Conservation (phyloP, 2,329 filamentous ascomycete genomes). For the Pleurostoma richardsiae region DNA sequence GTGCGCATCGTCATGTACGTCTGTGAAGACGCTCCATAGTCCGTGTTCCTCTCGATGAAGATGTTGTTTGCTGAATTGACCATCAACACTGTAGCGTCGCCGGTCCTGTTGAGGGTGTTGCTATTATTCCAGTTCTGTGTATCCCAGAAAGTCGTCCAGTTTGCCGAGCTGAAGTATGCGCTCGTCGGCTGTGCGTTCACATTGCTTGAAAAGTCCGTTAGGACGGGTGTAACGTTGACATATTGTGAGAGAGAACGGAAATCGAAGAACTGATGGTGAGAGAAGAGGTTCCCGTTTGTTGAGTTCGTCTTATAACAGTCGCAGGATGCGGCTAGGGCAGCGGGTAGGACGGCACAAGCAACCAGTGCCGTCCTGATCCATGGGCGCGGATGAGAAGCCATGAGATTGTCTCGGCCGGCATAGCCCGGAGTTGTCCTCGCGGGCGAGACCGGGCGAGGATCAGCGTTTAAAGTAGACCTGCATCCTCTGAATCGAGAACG, state of each 20-base stretch:
- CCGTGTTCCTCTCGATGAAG: constrained; percentile 29
- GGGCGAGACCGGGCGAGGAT: neutral
- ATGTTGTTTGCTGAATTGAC: constrained; percentile 34
- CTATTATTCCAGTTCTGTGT: constrained; percentile 31
- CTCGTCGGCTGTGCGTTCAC: constrained; percentile 19
- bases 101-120: constrained; percentile 12
- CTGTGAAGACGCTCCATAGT: constrained; percentile 18
- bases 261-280: constrained; percentile 30
- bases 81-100: constrained; percentile 27
- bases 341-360: neutral
- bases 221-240: constrained; percentile 19
- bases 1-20: constrained; percentile 28
- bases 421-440: neutral
- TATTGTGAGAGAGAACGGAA: constrained; percentile 25
- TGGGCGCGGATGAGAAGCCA: neutral
- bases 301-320: constrained; percentile 30
- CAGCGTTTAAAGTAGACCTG: neutral
- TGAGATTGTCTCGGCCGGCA: neutral
- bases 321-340: constrained; percentile 16
- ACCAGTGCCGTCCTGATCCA: neutral
- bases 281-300: constrained; percentile 24
- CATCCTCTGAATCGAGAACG: neutral
- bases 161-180: constrained; percentile 21
- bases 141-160: constrained; percentile 24
- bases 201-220: constrained; percentile 19